Base-by-base conservation (phyloP, 2,329 filamentous ascomycete species). In the Ceratocystis alfenasii region DNA sequence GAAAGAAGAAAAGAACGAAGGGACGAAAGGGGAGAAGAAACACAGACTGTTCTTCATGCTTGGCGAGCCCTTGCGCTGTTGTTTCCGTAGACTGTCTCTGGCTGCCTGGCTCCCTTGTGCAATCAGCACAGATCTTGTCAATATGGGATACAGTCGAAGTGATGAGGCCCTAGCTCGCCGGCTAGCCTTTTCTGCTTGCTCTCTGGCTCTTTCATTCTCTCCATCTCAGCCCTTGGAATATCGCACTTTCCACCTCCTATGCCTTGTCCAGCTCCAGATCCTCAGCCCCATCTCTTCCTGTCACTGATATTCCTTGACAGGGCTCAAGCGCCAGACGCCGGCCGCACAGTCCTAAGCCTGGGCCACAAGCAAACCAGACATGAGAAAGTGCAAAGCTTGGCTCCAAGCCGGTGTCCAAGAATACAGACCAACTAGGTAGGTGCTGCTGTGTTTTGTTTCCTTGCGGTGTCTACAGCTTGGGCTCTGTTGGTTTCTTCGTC, bases 211-310 rank as follows among this genome's bases (percentile, higher is more conserved):
- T 12, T 36, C 33, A 36, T 10, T 36, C 33, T 36, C 33, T 12
- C 33, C 33, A 36, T 36, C 8, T 36, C 33, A 33, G 33, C 33
- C 33, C 33, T 33, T 33, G 33, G 8, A 33, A 33, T 33, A 33
- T 33, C 33, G 8, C 8, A 8, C 33, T 8, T 33, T 33, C 33
- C 8, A 33, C 2, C 33, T 33, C 30, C 33, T 36, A 3, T 36
- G 33, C 33, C 33, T 36, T 36, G 33, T 36, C 33, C 33, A 36
- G 33, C 33, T 36, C 33, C 10, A 0, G 8, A 57, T 57, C 53
- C 22, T 57, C 53, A 33, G 53, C 53, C 53, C 53, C 53, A 57
- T 30, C 53, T 57, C 53, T 57, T 36, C 53, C 53, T 57, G 53
- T 57, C 53, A 57, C 12, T 30, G 25, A 28, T n/a, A 6, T 57